Conservation (phyloP, 2,329 filamentous ascomycete genomes). For the Aspergillus hortae region DNA sequence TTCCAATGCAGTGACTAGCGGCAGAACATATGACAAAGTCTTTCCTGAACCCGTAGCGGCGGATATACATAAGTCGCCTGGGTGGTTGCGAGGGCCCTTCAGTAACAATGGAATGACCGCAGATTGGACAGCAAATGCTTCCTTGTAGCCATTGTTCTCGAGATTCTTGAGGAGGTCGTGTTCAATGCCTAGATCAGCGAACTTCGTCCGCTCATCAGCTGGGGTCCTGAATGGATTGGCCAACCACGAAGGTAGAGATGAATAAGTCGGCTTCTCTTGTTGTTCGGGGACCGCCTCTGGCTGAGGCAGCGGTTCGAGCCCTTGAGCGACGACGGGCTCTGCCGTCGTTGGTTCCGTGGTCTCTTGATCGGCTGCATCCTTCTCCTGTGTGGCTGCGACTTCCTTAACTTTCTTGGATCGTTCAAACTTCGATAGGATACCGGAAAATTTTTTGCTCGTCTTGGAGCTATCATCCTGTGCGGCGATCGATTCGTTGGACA, state of each 20-base stretch:
- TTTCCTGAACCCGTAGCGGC: constrained; percentile 96
- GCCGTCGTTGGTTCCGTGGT: constrained; percentile 11
- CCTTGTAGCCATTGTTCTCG: constrained; percentile 62
- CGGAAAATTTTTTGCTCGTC: constrained; percentile 30
- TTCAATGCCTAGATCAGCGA: constrained; percentile 62
- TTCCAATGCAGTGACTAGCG: constrained; percentile 74
- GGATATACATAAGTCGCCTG: constrained; percentile 81
- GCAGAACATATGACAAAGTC: constrained; percentile 85
- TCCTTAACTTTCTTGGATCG: constrained; percentile 27
- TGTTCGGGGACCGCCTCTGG: constrained; percentile 56
- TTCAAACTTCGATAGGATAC: constrained; percentile 38
- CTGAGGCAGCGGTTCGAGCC: constrained; percentile 77
- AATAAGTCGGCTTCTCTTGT: constrained; percentile 63
- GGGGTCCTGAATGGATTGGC: constrained; percentile 69
- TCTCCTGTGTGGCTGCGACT: constrained; percentile 9
- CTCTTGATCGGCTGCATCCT: constrained; percentile 11
- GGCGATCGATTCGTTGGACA: not conserved
- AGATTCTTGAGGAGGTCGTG: constrained; percentile 60
- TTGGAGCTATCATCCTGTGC: constrained; percentile 9
- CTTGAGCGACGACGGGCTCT: constrained; percentile 41
- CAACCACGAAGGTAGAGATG: constrained; percentile 78
- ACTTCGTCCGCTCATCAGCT: constrained; percentile 57
- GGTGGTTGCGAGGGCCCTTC: constrained; percentile 56
- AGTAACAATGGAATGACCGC: constrained; percentile 77
- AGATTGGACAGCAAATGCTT: constrained; percentile 76